These are phyloP conservation scores for Casuarina cunninghamiana DNA, from an alignment of 306 rosid genomes.

Conservation along the genomic window DNA sequence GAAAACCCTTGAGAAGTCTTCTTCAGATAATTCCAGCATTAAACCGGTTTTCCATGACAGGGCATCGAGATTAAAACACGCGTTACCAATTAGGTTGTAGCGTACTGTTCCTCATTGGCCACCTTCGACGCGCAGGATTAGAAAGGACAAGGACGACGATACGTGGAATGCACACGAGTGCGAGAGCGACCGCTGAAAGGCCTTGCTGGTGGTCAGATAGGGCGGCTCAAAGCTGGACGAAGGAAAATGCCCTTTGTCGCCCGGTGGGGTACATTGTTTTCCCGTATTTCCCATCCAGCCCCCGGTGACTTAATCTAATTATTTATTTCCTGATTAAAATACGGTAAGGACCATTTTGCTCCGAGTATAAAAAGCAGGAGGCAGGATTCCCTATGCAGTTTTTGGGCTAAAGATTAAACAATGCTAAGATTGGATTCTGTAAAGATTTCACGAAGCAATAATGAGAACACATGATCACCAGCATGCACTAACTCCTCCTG, in stretches of 20 bases:
- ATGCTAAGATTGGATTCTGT: not conserved
- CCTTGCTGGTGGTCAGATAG: slow-evolving; percentile 30
- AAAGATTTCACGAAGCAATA: slow-evolving; percentile 1
- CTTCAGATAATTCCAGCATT: too few species aligned
- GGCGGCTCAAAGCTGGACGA: slow-evolving; percentile 38
- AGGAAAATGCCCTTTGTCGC: not conserved
- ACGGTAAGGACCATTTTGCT: too few species aligned
- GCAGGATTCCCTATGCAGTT: not conserved
- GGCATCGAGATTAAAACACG: too few species aligned
- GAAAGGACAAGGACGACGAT: not conserved
- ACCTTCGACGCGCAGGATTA: not conserved
- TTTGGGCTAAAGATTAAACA: not conserved
- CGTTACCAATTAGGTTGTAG: not conserved
- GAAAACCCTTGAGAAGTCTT: too few species aligned
- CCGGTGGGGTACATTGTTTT: not conserved
- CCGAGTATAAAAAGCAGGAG: not conserved
- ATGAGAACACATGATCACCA: not conserved
- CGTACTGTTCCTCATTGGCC: not conserved
- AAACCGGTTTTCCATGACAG: too few species aligned
- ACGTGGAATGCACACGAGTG: slow-evolving; percentile 23
- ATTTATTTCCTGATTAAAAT: not conserved
- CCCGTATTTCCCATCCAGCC: not conserved
- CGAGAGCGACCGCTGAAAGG: slow-evolving; percentile 12
- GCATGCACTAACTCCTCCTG: not conserved
- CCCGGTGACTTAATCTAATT: not conserved